Base-by-base conservation (phyloP, 1,139 yeast species). In the Wickerhamomyces sp. region DNA sequence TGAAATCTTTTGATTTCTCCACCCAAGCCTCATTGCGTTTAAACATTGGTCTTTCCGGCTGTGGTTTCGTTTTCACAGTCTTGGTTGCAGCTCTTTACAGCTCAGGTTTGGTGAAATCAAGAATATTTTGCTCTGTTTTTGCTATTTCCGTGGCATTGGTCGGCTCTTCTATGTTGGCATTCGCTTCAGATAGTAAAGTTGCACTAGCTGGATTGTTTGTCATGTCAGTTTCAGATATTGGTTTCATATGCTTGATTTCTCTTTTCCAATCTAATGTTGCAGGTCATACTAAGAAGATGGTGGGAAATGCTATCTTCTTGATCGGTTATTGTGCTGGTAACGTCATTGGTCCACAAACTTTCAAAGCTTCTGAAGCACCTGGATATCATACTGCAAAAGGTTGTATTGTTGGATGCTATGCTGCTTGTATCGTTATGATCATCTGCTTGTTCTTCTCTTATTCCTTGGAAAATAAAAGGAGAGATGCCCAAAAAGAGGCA, bases 241-340 rank as follows among this genome's bases (percentile, higher is more conserved):
- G 68, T 9, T 60, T 62, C 51, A 63, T 63, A 33, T 63, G 68
- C 46, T 48, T 55, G 8, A 37, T 56, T 7, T 55, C 64, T 10
- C 49, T 54, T 35, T 56, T 58, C 40, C 54, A 57, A 36, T 59
- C 64, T 3, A 61, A 61, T 42, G 52, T 59, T 20, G 55, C 62
- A 9, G 65, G 65, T 21, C 58, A 52, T 38, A 59, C 63, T 1
- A 61, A 61, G 44, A 60, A 59, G 50, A 58, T 68, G 30, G 66
- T 74, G 13, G 66, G 67, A 13, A 61, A 60, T 34, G 67, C 69
- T 1, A 42, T 73, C 58, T 59, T 74, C 40, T 63, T 78, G 46
- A 61, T 78, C 39, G 78, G 74, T 2, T 72, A 71, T 50, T 70
- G 74, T 54, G 67, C 66, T 31, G 76, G 77, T 18, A 72, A 70